Conservation (phyloP, 208 protist genomes). For the Kentomonas sorsogonicus region DNA sequence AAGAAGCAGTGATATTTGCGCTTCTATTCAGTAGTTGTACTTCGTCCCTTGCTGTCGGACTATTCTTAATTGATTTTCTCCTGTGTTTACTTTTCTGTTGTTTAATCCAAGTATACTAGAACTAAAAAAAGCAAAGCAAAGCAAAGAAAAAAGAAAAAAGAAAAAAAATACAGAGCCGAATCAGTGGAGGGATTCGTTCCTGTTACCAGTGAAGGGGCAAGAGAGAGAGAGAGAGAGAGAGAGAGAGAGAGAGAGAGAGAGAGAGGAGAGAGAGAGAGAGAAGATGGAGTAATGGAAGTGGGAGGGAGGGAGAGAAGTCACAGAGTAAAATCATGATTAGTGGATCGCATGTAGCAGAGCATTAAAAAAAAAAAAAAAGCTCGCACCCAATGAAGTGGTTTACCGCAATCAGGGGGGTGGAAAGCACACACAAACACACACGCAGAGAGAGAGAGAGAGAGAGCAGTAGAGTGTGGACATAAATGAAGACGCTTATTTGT, state of each 20-base stretch:
- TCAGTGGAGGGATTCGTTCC: constrained; percentile 4
- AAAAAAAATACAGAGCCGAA: constrained; percentile 9
- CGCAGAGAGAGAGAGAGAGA: too few species aligned
- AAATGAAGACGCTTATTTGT: too few species aligned
- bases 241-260: background rate
- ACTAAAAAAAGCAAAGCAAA: constrained; percentile 8
- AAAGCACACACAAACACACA: too few species aligned
- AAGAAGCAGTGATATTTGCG: too few species aligned
- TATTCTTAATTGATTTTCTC: too few species aligned
- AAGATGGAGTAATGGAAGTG: background rate
- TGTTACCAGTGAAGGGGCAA: background rate
- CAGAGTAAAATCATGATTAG: background rate
- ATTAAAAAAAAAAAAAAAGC: background rate
- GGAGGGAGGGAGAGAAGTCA: background rate
- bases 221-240: background rate
- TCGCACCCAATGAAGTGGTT: too few species aligned
- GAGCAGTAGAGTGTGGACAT: too few species aligned
- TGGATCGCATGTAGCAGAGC: too few species aligned
- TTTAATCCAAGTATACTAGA: background rate
- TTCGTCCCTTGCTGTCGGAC: too few species aligned
- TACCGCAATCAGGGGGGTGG: too few species aligned
- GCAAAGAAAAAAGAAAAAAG: constrained; percentile 15
- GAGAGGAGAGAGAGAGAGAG: background rate
- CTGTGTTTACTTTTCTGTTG: background rate
- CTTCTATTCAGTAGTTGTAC: too few species aligned